phyloP scores from a whole-genome alignment of 2,329 filamentous ascomycete genomes.

The Botrytis squamosa region DNA sequence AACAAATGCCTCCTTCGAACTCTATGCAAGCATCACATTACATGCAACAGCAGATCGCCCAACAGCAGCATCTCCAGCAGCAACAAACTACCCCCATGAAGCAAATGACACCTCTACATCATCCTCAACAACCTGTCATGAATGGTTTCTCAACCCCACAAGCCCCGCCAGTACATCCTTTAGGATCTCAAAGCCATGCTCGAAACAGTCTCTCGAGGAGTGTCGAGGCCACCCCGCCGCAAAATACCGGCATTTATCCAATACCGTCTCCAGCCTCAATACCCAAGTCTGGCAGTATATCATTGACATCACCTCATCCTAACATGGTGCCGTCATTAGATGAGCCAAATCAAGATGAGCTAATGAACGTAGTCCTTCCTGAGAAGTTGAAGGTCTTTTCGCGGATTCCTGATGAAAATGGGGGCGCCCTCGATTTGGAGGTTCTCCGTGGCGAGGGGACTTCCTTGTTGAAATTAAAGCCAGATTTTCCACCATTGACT shows the following conservation, averaged over 20 bases:
- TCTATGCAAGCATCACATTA: conserved; percentile 54
- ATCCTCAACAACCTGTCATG: conserved; percentile 46
- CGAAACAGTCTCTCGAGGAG: conserved; percentile 54
- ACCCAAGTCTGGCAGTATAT: conserved; percentile 31
- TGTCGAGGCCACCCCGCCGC: conserved; percentile 44
- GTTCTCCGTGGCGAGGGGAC: conserved; percentile 20
- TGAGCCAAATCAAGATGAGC: conserved; percentile 17
- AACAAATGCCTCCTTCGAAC: conserved; percentile 45
- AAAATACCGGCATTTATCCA: conserved; percentile 44
- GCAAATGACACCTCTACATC: conserved; percentile 44
- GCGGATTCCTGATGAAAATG: conserved; percentile 59
- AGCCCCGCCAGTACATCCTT: conserved; percentile 45
- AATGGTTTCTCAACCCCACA: conserved; percentile 52
- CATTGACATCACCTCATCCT: conserved; percentile 34
- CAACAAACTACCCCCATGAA: conserved; percentile 50
- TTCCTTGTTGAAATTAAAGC: conserved; percentile 66
- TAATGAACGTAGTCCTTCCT: conserved; percentile 24
- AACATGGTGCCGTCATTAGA: conserved; percentile 25
- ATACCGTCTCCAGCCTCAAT: conserved; percentile 47
- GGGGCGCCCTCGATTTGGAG: conserved; percentile 55
- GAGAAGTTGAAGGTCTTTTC: conserved; percentile 43
- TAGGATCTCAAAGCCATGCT: conserved; percentile 45
- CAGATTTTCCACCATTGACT: conserved; percentile 69
- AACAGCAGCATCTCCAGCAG: conserved; percentile 51
- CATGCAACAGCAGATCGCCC: conserved; percentile 45